A percentile compares a stretch with the other conserved stretches of the same genome.
phyloP scores from a whole-genome alignment of 495 filamentous ascomycete genomes.

The Lophiotrema nucula region DNA sequence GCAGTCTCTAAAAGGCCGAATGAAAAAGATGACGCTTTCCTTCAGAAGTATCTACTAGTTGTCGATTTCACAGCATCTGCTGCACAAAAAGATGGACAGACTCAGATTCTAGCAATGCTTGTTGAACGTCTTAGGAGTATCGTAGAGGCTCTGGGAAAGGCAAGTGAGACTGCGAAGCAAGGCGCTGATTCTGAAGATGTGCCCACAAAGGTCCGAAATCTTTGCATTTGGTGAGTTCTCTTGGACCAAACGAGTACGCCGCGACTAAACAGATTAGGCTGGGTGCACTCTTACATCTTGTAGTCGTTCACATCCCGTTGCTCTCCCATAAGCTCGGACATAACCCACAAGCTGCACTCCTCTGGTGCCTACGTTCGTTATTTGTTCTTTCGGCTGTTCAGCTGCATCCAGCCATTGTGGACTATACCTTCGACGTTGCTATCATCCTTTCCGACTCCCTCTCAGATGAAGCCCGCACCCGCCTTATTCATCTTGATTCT shows the following conservation, averaged over 20 bases:
- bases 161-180: background rate
- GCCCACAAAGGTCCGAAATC: background rate
- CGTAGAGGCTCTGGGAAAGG: background rate
- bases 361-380: conserved; percentile 27
- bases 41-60: conserved; percentile 22
- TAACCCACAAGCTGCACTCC: conserved; percentile 16
- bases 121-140: conserved; percentile 32
- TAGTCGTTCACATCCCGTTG: conserved; percentile 14
- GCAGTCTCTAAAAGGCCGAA: background rate
- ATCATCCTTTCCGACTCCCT: conserved; percentile 30
- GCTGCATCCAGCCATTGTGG: background rate
- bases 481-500: conserved; percentile 20
- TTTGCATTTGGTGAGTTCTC: conserved; percentile 23
- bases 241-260: background rate
- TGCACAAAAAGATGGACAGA: conserved; percentile 1
- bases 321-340: conserved; percentile 6
- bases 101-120: conserved; percentile 6
- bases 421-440: conserved; percentile 31
- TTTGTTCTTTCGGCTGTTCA: conserved; percentile 19
- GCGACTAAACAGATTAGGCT: conserved; percentile 29
- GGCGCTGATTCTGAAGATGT: background rate
- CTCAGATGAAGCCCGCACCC: conserved; percentile 28
- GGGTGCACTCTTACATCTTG: conserved; percentile 30
- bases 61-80: conserved; percentile 25
- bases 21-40: conserved; percentile 9